Percentiles rank a stretch among this genome's conserved stretches.
phyloP scores from a whole-genome alignment of 306 rosid species.

The Malus sieversii region DNA sequence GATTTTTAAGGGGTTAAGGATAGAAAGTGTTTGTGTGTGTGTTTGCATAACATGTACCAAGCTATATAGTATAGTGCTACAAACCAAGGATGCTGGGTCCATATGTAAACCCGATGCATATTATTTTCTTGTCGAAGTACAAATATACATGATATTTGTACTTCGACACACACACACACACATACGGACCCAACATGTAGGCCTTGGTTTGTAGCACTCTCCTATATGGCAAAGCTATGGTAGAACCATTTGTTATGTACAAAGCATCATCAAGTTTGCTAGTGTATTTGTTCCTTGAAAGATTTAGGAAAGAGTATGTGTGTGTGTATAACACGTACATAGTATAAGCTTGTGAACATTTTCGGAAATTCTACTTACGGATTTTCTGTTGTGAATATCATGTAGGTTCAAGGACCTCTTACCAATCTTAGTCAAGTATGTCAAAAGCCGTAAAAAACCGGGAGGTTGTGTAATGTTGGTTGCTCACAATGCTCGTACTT shows the following conservation, averaged over 20 bases:
- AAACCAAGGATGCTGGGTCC: too few species aligned
- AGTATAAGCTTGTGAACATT: neutral
- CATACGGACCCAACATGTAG: too few species aligned
- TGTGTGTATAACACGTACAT: neutral
- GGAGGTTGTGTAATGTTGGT: conserved; percentile 58
- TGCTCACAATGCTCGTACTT: conserved; percentile 75
- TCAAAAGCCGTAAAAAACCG: conserved; percentile 66
- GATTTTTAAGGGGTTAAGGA: too few species aligned
- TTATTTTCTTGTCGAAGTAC: too few species aligned
- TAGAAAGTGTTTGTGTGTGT: too few species aligned
- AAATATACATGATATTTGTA: too few species aligned
- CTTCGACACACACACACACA: too few species aligned
- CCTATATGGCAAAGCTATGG: neutral
- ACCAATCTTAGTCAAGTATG: conserved; percentile 57
- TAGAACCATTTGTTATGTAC: neutral
- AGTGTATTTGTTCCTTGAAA: neutral
- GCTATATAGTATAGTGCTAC: too few species aligned
- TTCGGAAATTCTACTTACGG: neutral
- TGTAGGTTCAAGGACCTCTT: conserved; percentile 73
- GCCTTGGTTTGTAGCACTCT: neutral
- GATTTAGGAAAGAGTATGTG: neutral
- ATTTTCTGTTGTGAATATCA: conserved; percentile 14
- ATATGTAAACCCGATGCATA: too few species aligned
- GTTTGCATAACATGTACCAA: too few species aligned
- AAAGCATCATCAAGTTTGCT: neutral